Base-by-base conservation (phyloP, 768 basidiomycete genomes). In the Phaeolepiota aurea region DNA sequence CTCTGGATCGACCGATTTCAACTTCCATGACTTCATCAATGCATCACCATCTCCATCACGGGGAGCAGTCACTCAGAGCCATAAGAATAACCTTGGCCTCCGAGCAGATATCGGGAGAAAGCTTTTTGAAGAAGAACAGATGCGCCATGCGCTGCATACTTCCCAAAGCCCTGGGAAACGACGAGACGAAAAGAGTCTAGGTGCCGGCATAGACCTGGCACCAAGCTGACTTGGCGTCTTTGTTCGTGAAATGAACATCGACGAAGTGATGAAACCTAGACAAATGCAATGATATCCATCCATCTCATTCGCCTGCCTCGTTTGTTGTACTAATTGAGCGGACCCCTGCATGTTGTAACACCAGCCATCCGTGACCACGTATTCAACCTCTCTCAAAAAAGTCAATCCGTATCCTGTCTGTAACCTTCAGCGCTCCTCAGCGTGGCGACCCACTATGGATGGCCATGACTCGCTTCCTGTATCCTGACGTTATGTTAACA, bases 1-100 rank as follows among this genome's bases (percentile, higher is more conserved):
- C 35, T 54, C 57, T 25, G 56, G 48, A 46, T 25, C 58, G 47
- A 49, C 59, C 50, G 58, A 73, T 12, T 83, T 86, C 59, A 80
- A 83, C 55, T 65, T 83, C 44, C 72, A 72, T 47, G 83, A 86
- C 43, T 87, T 77, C 54, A 76, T 85, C 53, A 77, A 86, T 48
- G 78, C 79, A 25, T 84, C 82, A 18, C 81, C 81, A 11, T 78
- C 79, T 2, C 77, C 79, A 3, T 64, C 69, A 10, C 57, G 68
- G 12, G 62, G 58, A 11, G 43, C 54, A 4, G 44, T 45, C 35
- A 48, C 55, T 40, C 49, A 51, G 53, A 50, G 51, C 50, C 55
- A 65, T 35, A 69, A 69, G 45, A 44, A 59, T 25, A 74, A 69
- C 44, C 48, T 69, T 31, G 76, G 76, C 43, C 60, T 81, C 33